Percentiles rank a stretch among this genome's conserved stretches.
These are phyloP conservation scores for Hirsutella thompsonii DNA, from an alignment of 2,329 filamentous ascomycete genomes.

Conservation along the genomic window DNA sequence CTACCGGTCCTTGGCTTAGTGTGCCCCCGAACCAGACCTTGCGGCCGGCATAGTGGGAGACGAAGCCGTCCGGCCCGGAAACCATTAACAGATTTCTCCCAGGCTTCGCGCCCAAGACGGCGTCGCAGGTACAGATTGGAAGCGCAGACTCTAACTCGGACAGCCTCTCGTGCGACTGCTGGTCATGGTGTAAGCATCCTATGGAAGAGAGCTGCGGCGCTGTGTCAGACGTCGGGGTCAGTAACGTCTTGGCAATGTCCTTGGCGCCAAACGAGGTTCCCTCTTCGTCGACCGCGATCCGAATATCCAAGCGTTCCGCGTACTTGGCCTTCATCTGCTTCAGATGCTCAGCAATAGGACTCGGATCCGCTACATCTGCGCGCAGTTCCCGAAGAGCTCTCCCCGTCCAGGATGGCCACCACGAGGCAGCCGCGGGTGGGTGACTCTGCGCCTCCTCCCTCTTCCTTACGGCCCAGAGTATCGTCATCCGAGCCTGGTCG, in stretches of 20 bases:
- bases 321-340: constrained; percentile 45
- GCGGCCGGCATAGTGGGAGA: constrained; percentile 64
- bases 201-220: constrained; percentile 3
- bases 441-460: constrained; percentile 33
- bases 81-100: constrained; percentile 63
- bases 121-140: constrained; percentile 13
- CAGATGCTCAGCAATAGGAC: constrained; percentile 48
- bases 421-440: background rate
- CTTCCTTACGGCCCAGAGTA: constrained; percentile 71
- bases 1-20: constrained; percentile 63
- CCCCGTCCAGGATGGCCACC: constrained; percentile 11
- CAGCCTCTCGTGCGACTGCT: constrained; percentile 13
- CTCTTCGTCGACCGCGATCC: constrained; percentile 77
- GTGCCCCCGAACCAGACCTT: constrained; percentile 63
- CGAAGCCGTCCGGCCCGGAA: constrained; percentile 84
- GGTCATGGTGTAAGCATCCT: constrained; percentile 17
- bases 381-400: constrained; percentile 10
- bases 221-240: background rate
- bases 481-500: constrained; percentile 35
- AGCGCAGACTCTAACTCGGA: constrained; percentile 18
- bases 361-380: constrained; percentile 14
- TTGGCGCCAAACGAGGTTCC: constrained; percentile 46
- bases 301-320: constrained; percentile 45
- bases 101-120: constrained; percentile 9
- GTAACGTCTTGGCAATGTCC: constrained; percentile 28